Base-by-base conservation (phyloP, 108 stramenopile species). In the Cyclotella atomus region DNA sequence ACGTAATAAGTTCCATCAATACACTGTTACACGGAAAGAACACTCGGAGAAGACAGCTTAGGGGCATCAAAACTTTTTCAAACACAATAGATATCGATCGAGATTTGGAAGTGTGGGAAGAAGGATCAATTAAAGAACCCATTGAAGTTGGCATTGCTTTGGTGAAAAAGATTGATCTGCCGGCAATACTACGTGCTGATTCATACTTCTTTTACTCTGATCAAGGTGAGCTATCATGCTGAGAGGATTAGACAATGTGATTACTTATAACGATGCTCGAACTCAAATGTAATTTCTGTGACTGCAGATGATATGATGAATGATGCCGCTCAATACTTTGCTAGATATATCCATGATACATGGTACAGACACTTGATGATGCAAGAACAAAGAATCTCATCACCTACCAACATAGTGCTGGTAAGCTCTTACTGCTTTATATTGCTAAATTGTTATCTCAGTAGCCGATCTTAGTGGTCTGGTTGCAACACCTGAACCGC, bases 301-400 rank as follows among this genome's bases (percentile, higher is more conserved):
- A 25, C 12, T 21, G 17, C 24, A 73, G 87, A 95, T 68, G 93
- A 95, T 36, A 88, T 95, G 89, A 84, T 95, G 33, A 91, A 90
- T 75, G 93, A 95, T 65, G 93, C 93, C 9, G 93, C 93, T 21
- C 91, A 92, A 75, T 87, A 92, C 32, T 95, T 95, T 83, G 91
- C 93, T 16, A 67, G 89, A 68, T 84, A 84, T 59, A 70, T 95
- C 16, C 87, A 90, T 38, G 88, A 91, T 67, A 79, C 71, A 34
- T 95, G 93, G 93, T 91, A 46, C 17, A 73, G 46, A 41, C 62
- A 36, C 8, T 16, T 73, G 30, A 52, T 49, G 36, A 54, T 55
- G 68, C 60, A 73, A 68, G 65, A 79, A 45, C 78, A 68, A 61
- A 20, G 59, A 15, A 6, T 50, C 12, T 46, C 41, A 16, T 24